phyloP scores from a whole-genome alignment of 164 flowering plant species.

The Piper longum region DNA sequence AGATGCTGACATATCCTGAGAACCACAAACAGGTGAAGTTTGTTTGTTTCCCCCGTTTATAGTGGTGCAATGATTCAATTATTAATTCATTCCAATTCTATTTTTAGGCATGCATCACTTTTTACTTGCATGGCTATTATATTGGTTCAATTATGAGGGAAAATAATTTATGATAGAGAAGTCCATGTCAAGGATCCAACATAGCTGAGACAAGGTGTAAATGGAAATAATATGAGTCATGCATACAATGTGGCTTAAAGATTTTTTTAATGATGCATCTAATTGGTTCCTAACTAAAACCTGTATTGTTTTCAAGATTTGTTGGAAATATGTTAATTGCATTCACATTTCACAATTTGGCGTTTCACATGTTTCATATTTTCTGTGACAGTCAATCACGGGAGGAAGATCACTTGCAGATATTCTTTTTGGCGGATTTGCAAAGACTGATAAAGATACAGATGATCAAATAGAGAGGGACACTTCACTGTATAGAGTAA shows the following conservation, averaged over 20 bases:
- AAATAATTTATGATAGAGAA: no score
- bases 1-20: constrained; percentile 82
- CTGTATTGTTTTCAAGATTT: background rate
- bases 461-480: constrained; percentile 44
- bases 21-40: constrained; percentile 78
- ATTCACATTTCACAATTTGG: background rate
- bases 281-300: no score
- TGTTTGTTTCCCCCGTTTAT: background rate
- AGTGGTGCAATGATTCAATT: background rate
- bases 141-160: no score
- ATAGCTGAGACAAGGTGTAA: no score
- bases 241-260: no score
- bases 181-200: no score
- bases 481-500: constrained; percentile 67
- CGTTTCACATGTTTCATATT: constrained; percentile 4
- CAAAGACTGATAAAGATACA: constrained; percentile 21
- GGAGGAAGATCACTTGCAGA: constrained; percentile 91
- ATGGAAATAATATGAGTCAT: no score
- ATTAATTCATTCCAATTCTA: no score
- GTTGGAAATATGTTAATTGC: no score
- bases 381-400: constrained; percentile 61
- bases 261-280: no score
- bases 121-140: no score
- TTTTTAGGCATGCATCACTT: no score
- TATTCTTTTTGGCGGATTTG: constrained; percentile 53